These are phyloP conservation scores for Boechera stricta DNA, from an alignment of 345 rosid species.

Conservation along the genomic window DNA sequence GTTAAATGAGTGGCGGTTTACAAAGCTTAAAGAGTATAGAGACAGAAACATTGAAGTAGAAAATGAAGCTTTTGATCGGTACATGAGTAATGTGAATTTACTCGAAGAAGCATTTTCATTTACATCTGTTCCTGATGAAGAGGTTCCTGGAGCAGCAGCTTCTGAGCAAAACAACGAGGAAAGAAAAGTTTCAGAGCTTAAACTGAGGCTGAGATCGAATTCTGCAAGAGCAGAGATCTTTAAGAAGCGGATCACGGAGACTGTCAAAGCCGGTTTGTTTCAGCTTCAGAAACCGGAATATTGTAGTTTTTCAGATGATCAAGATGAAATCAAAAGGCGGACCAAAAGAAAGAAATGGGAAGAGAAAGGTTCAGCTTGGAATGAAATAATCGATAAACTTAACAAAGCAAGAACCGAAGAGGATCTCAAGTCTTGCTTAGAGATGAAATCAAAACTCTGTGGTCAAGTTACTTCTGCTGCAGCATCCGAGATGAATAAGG, in stretches of 20 bases:
- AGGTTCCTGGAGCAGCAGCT: slow-evolving; percentile 43
- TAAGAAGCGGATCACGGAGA: slow-evolving; percentile 58
- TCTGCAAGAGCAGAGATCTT: slow-evolving; percentile 56
- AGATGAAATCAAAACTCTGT: slow-evolving; percentile 60
- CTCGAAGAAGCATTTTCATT: slow-evolving; percentile 77
- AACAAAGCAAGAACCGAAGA: slow-evolving; percentile 81
- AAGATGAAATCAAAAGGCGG: slow-evolving; percentile 46
- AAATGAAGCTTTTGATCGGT: slow-evolving; percentile 85
- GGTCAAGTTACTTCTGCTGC: slow-evolving; percentile 38
- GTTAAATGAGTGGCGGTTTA: slow-evolving; percentile 93
- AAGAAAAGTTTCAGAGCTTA: slow-evolving; percentile 48
- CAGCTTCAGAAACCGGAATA: slow-evolving; percentile 54
- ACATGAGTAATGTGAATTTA: slow-evolving; percentile 70
- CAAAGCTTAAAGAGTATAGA: slow-evolving; percentile 75
- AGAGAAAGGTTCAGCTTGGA: slow-evolving; percentile 59
- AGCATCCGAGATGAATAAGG: slow-evolving; percentile 37
- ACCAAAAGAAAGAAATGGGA: slow-evolving; percentile 50
- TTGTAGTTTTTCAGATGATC: slow-evolving; percentile 39
- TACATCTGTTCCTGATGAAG: slow-evolving; percentile 55
- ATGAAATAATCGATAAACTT: slow-evolving; percentile 70
- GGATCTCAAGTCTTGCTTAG: slow-evolving; percentile 75
- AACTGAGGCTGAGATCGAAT: slow-evolving; percentile 58
- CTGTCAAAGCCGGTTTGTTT: slow-evolving; percentile 66
- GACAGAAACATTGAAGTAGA: slow-evolving; percentile 77
- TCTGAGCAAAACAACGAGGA: slow-evolving; percentile 43